Evolutionary conservation across 2,329 filamentous ascomycete species (phyloP).

Genomic region (Hypomyces rosellus): DNA sequence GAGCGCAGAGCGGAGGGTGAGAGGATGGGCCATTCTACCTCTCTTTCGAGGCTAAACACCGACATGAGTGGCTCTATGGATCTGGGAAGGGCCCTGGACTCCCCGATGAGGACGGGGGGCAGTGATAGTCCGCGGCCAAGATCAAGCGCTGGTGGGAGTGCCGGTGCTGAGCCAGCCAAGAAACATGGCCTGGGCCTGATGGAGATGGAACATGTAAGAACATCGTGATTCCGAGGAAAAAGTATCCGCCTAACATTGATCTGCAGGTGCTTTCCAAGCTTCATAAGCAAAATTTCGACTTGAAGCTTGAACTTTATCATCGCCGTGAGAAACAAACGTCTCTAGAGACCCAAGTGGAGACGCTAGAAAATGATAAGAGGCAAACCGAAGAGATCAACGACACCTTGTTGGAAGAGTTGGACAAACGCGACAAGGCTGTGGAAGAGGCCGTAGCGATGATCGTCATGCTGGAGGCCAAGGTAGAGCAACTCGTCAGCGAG

Average conservation of each 20-base stretch:
- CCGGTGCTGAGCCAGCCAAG: constrained; percentile 33
- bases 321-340: constrained; percentile 56
- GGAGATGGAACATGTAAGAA: constrained; percentile 59
- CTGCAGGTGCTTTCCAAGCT: constrained; percentile 57
- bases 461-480: constrained; percentile 54
- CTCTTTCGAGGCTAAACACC: constrained; percentile 29
- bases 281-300: constrained; percentile 71
- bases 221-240: background rate
- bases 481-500: constrained; percentile 49
- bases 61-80: constrained; percentile 36
- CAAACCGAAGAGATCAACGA: constrained; percentile 54
- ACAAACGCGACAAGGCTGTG: constrained; percentile 63
- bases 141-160: constrained; percentile 33
- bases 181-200: constrained; percentile 56
- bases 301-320: constrained; percentile 68
- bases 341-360: constrained; percentile 52
- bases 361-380: constrained; percentile 46
- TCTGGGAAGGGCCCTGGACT: constrained; percentile 30
- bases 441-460: constrained; percentile 67
- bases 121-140: constrained; percentile 33
- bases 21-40: constrained; percentile 24
- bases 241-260: constrained; percentile 1
- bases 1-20: constrained; percentile 46
- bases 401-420: constrained; percentile 52
- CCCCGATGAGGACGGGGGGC: constrained; percentile 31